These are phyloP conservation scores for Spathaspora girioi DNA, from an alignment of 805 yeast species.

Conservation along the genomic window DNA sequence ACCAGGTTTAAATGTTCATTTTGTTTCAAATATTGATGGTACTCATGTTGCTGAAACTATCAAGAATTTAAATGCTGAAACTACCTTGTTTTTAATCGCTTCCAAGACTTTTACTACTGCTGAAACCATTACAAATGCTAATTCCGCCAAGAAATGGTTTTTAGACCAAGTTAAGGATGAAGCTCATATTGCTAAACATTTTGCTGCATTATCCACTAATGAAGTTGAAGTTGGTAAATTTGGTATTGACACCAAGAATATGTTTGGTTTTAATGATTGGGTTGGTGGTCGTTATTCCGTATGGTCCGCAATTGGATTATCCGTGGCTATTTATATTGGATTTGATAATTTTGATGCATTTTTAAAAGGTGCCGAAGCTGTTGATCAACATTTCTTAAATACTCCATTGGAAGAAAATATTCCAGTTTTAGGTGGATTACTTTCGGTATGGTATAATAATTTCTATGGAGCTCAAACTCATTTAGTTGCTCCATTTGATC, in stretches of 20 bases:
- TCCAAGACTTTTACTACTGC: slow-evolving; percentile 99
- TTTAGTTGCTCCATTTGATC: slow-evolving; percentile 97
- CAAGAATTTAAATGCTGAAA: slow-evolving; percentile 76
- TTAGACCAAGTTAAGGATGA: slow-evolving; percentile 63
- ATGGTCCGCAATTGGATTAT: slow-evolving; percentile 98
- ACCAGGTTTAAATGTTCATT: slow-evolving; percentile 74
- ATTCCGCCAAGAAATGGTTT: slow-evolving; percentile 94
- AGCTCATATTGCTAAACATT: slow-evolving; percentile 88
- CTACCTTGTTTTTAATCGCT: slow-evolving; percentile 88
- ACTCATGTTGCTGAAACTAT: slow-evolving; percentile 93
- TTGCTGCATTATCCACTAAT: slow-evolving; percentile 94
- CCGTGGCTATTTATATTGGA: slow-evolving; percentile 93
- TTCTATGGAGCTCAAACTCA: slow-evolving; percentile 98
- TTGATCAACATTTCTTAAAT: slow-evolving; percentile 82
- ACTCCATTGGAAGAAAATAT: slow-evolving; percentile 89
- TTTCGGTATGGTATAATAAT: slow-evolving; percentile 98
- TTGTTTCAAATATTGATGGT: slow-evolving; percentile 98
- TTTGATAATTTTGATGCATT: slow-evolving; percentile 88
- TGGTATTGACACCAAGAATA: slow-evolving; percentile 95
- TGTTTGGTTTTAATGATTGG: slow-evolving; percentile 99
- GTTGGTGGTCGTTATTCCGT: slow-evolving; percentile 99
- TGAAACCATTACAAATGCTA: slow-evolving; percentile 95
- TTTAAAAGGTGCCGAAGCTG: slow-evolving; percentile 96
- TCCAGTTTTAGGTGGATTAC: slow-evolving; percentile 88
- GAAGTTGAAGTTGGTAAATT: slow-evolving; percentile 87